Evolutionary conservation across 2,329 filamentous ascomycete species (phyloP), one percentile per base, ranked within the genome.

Genomic region (Helicocarpus griseus): DNA sequence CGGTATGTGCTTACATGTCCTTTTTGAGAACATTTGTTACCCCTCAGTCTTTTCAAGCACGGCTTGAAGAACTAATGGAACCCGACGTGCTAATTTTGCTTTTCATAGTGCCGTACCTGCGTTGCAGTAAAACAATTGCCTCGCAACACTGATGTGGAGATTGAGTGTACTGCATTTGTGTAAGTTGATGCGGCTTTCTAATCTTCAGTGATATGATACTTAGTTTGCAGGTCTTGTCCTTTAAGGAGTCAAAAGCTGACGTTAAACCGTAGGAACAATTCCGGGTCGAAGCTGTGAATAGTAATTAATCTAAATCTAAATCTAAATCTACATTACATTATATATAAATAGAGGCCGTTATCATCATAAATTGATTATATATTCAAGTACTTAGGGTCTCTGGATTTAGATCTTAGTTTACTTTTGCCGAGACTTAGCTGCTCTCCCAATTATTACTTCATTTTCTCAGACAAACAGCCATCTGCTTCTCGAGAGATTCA

Each of bases 91-190:
- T 46, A 21, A 46, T 33, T 29, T 29, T 48, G 21, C n/a, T 48
- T 21, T n/a, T 21, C n/a, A 13, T 31, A 47, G 49, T 19, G 86
- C 87, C 80, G 88, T 60, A 89, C 85, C 73, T 95, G 89, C 66
- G 88, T 95, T 50, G 89, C 89, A 4, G 90, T 94, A 58, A 90
- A 93, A 77, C 82, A 87, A 61, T 78, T 95, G 57, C 89, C 89
- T 55, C 89, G 90, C 77, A 83, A 83, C 52, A 89, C 89, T 39
- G 83, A 89, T 54, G 83, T 95, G 22, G 89, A 95, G 77, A 93
- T 95, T 66, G 89, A 95, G 78, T 87, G 83, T 67, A 86, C 93
- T 74, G 89, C 89, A 52, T 75, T 86, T 51, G 77, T 83, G 56
- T 83, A 69, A 67, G 52, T 49, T 9, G 43, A 6, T 14, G 5